Base-by-base conservation (phyloP, 495 filamentous ascomycete genomes). In the Pyronema domesticum region DNA sequence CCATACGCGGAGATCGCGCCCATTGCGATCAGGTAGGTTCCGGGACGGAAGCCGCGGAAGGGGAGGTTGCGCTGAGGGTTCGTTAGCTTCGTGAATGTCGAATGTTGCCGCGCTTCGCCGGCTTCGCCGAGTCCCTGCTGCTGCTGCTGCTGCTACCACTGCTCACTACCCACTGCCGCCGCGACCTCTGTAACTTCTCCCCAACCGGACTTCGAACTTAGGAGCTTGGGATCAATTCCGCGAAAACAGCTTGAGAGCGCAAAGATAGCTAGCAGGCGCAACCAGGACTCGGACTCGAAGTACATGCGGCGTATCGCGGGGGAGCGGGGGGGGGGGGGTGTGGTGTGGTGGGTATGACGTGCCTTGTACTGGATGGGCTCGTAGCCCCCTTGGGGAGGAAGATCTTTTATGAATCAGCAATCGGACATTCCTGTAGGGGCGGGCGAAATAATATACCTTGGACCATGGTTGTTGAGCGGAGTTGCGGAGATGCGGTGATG, bases 361-460 rank as follows among this genome's bases (percentile, higher is more conserved):
- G 88, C 85, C 79, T 94, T 94, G 75, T 94, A 98, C 71, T 96
- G 91, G 51, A 98, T 80, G 60, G 87, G 83, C 63, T 77, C 83
- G 69, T 98, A 98, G 76, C 91, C 91, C 73, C 91, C 91, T 64
- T 68, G 64, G 58, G 91, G 91, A 71, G 91, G 91, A 74, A 98
- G 83, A 79, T 96, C 91, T 78, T 30, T 2, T 30, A 2, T 1
- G 1, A 30, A 30, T 48, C 30, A 33, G 40, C 23, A 23, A 42
- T 30, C 45, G 30, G 45, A 45, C 33, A n/a, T 11, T 0, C 15
- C 6, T 18, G 0, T 19, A 15, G 3, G n/a, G n/a, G 15, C 1
- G 11, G 33, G n/a, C 13, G 44, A 8, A n/a, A 13, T 43, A 43
- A 3, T 9, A 36, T 37, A 62, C 60, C 60, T 64, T 65, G 62